Percentiles rank a stretch among this genome's conserved stretches.
These are phyloP conservation scores for Rhizopus sp. DNA, from an alignment of 371 early-diverging fungal species.

Conservation along the genomic window DNA sequence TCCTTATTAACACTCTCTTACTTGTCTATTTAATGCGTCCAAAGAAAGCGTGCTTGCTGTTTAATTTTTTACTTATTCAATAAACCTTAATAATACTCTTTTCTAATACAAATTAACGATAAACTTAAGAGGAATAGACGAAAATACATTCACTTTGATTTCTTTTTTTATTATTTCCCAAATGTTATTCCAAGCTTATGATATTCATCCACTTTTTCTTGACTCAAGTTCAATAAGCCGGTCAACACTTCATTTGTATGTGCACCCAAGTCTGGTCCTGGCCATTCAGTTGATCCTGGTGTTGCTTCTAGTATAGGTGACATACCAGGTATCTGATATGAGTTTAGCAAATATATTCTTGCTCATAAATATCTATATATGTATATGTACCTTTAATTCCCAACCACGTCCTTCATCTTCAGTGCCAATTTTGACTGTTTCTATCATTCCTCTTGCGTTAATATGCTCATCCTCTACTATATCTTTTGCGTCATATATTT, in stretches of 20 bases:
- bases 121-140: too few relatives aligned
- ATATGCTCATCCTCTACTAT: conserved; percentile 56
- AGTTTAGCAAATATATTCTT: background rate
- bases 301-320: conserved; percentile 47
- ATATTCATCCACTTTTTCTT: conserved; percentile 28
- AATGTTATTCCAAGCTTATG: conserved; percentile 30
- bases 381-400: conserved; percentile 39
- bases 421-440: conserved; percentile 41
- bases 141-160: too few relatives aligned
- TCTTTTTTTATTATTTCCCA: too few relatives aligned
- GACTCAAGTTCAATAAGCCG: conserved; percentile 29
- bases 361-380: background rate
- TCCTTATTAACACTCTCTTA: background rate
- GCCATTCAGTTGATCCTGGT: conserved; percentile 57
- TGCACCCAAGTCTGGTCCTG: conserved; percentile 55
- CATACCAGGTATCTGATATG: conserved; percentile 45
- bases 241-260: conserved; percentile 48
- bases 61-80: too few relatives aligned
- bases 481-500: conserved; percentile 57
- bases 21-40: background rate
- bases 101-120: background rate
- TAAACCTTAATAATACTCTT: background rate
- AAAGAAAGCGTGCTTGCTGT: background rate
- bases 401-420: conserved; percentile 44
- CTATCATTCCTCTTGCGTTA: conserved; percentile 54